Base-by-base conservation (phyloP, 345 rosid species). In the Psidium friedrichsthalianum region DNA sequence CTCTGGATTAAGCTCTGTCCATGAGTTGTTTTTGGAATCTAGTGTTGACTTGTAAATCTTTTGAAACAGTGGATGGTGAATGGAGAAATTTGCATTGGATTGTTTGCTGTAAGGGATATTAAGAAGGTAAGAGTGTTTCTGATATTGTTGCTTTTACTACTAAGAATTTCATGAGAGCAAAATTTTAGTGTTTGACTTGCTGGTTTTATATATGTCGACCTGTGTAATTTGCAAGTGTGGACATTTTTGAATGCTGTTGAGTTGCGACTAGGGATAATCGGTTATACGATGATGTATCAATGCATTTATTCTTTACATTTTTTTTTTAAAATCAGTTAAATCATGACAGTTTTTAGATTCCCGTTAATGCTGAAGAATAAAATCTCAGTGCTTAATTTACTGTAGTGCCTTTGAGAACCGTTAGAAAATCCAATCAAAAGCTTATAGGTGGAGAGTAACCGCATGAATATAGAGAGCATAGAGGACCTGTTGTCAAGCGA, bases 81-180 rank as follows among this genome's bases (percentile, higher is more conserved):
- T 89, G 99, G 99, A 87, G 99, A 97, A 92, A 96, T 97, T 87
- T 97, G 99, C 83, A 95, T 97, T 74, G 99, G 99, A 84, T 88
- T 97, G 85, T 97, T 97, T 93, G 96, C 99, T 40, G 83, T 96
- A 86, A 91, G 94, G 91, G 96, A 94, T 88, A 95, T 97, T 83
- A 94, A 91, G 88, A 90, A 94, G 99, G 99, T 97, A 92, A 54
- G 92, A n/a, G 47, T 36, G 80, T 44, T 69, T 22, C 42, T 36
- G 47, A 69, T 69, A 51, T 56, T 49, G 51, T 58, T 88, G 78
- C 27, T 59, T 84, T 58, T 81, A 53, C n/a, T 53, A 2, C 32
- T 54, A 53, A 74, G 36, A 9, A 36, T 36, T 29, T 69, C 47
- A 69, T 69, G 47, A 69, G 47, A 36, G 80, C 47, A 69, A 3